Evolutionary conservation across 2,329 filamentous ascomycete species (phyloP).

Genomic region (Diaporthe helianthi): DNA sequence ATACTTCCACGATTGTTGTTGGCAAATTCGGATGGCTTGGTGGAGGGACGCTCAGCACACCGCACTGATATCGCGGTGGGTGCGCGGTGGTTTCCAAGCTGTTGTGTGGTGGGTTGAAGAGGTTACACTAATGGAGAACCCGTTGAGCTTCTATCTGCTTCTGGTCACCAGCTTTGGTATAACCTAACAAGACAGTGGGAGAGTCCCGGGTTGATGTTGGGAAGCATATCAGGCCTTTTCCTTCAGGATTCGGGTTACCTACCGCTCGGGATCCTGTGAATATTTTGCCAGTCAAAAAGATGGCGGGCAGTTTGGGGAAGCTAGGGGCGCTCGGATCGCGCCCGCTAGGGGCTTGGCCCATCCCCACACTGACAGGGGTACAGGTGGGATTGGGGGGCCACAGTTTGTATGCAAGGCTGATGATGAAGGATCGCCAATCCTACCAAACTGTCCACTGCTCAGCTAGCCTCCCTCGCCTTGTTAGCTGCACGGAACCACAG

Average conservation of each 20-base stretch:
- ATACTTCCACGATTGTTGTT: neutral
- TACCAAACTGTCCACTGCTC: conserved; percentile 18
- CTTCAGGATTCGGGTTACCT: neutral
- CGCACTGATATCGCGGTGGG: neutral
- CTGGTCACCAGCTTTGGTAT: neutral
- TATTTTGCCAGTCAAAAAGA: conserved; percentile 14
- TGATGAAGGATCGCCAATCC: conserved; percentile 31
- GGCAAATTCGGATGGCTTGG: neutral
- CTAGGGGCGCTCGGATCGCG: conserved; percentile 28
- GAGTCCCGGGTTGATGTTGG: neutral
- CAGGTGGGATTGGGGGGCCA: conserved; percentile 6
- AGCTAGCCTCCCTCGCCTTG: conserved; percentile 25
- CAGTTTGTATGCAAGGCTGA: conserved; percentile 35
- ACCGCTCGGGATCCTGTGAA: neutral
- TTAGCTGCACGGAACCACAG: conserved; percentile 11
- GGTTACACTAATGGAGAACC: neutral
- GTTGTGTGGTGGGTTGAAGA: neutral
- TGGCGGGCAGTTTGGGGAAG: conserved; percentile 6
- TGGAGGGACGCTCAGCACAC: neutral
- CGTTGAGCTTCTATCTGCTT: neutral
- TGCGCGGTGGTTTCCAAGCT: neutral
- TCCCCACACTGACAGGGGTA: conserved; percentile 13
- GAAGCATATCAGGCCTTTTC: neutral
- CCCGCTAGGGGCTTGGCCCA: conserved; percentile 20
- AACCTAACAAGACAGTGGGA: neutral